Percentiles rank a stretch among this genome's conserved stretches.
Conservation (phyloP, 1,284 basidiomycete species). For the Sphaerobolus stellatus region DNA sequence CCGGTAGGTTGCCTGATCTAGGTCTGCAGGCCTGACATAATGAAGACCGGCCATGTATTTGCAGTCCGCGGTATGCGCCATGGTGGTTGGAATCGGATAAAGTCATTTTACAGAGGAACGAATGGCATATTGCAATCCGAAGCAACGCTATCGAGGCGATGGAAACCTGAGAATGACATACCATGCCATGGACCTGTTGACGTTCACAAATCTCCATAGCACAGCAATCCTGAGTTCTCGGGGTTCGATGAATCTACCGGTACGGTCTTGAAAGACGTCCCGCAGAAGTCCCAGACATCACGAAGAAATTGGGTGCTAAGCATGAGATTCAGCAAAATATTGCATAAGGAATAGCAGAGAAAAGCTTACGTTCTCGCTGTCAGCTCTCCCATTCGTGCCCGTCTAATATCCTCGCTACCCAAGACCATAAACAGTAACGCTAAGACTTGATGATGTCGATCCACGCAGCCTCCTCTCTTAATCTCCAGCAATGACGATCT, state of each 20-base stretch:
- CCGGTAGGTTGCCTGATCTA: too few relatives aligned
- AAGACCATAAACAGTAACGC: conserved; percentile 90
- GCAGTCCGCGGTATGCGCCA: too few relatives aligned
- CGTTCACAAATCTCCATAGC: conserved; percentile 77
- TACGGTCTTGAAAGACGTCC: conserved; percentile 52
- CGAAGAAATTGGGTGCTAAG: conserved; percentile 87
- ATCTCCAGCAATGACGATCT: conserved; percentile 80
- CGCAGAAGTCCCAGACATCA: conserved; percentile 82
- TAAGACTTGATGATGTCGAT: conserved; percentile 86
- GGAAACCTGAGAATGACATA: too few relatives aligned
- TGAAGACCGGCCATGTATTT: too few relatives aligned
- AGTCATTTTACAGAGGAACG: too few relatives aligned
- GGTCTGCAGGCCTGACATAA: too few relatives aligned
- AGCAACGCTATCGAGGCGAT: too few relatives aligned
- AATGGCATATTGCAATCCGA: too few relatives aligned
- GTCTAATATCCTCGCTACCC: conserved; percentile 93
- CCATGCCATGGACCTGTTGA: conserved; percentile 69
- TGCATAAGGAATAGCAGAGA: too few relatives aligned
- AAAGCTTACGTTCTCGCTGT: conserved; percentile 77
- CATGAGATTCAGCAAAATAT: too few relatives aligned
- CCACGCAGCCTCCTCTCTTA: conserved; percentile 83
- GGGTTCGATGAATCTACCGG: conserved; percentile 48
- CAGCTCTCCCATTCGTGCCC: conserved; percentile 81
- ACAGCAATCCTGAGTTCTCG: conserved; percentile 57
- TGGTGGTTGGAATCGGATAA: too few relatives aligned